Percentiles rank a stretch among this genome's conserved stretches.
Conservation (phyloP, 129 eudicot genomes). For the Flaveria robusta region DNA sequence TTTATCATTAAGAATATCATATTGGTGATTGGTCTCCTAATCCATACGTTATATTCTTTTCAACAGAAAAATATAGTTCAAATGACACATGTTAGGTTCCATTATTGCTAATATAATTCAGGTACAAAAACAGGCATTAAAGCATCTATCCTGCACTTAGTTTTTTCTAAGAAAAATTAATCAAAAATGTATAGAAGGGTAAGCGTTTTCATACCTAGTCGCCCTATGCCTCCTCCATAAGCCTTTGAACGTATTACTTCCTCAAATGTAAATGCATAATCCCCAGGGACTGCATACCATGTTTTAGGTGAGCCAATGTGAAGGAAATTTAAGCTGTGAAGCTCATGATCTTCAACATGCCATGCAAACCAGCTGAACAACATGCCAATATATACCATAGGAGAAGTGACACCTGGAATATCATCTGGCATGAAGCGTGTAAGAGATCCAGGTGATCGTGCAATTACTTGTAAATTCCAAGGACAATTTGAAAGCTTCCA, state of each 20-base stretch:
- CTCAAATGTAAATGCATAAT: constrained; percentile 78
- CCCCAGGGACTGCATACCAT: constrained; percentile 97
- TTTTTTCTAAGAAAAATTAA: background rate
- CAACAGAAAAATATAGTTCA: background rate
- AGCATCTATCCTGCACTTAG: background rate
- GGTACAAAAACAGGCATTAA: constrained; percentile 1
- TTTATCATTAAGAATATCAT: background rate
- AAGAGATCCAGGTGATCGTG: constrained; percentile 89
- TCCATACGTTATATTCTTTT: background rate
- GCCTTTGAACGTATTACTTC: constrained; percentile 78
- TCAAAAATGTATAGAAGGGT: constrained; percentile 14
- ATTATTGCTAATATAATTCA: background rate
- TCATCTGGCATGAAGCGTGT: constrained; percentile 97
- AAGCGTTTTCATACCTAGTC: constrained; percentile 64
- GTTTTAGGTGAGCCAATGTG: constrained; percentile 92
- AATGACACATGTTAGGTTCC: background rate
- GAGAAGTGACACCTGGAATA: constrained; percentile 99
- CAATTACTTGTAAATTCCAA: constrained; percentile 95
- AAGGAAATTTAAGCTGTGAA: constrained; percentile 91
- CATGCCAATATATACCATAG: constrained; percentile 98
- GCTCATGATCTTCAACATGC: constrained; percentile 99
- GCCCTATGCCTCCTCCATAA: constrained; percentile 71
- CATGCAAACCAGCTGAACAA: constrained; percentile 99
- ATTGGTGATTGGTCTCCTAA: background rate
- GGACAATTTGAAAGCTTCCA: constrained; percentile 97